Evolutionary conservation across 306 rosid genomes (phyloP).

Genomic region (Oemleria cerasiformis): DNA sequence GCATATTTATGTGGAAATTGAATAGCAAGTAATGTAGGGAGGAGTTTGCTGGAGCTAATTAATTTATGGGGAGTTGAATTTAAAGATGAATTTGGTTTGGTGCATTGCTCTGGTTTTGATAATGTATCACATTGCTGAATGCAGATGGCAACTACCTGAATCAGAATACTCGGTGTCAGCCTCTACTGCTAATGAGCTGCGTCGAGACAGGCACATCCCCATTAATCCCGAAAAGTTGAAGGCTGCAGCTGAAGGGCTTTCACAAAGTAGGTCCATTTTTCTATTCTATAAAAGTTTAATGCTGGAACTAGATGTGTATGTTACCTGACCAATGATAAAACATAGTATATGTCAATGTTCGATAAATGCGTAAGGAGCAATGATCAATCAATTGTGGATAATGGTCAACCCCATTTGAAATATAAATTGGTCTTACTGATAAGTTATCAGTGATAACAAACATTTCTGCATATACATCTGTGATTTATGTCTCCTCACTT

Average conservation of each 20-base stretch:
- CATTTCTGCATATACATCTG: background rate
- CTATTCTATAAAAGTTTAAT: too few relatives aligned
- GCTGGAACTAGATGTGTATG: background rate
- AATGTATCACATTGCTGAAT: slow-evolving; percentile 6
- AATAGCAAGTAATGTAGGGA: background rate
- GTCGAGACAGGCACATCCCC: slow-evolving; percentile 45
- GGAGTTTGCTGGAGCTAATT: background rate
- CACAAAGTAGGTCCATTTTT: slow-evolving; percentile 41
- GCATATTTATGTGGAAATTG: background rate
- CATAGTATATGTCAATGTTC: background rate
- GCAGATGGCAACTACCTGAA: slow-evolving; percentile 78
- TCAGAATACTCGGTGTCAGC: slow-evolving; percentile 40
- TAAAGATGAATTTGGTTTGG: slow-evolving; percentile 1
- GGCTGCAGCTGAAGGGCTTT: slow-evolving; percentile 89
- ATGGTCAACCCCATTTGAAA: background rate
- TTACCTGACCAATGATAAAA: background rate
- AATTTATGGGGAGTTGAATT: background rate
- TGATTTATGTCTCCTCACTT: background rate
- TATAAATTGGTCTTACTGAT: background rate
- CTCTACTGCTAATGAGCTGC: slow-evolving; percentile 89
- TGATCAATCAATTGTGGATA: background rate
- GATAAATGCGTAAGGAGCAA: background rate
- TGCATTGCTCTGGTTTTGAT: background rate
- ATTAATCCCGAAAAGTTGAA: slow-evolving; percentile 73
- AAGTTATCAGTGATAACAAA: too few relatives aligned